Percentiles rank a stretch among this genome's conserved stretches.
Evolutionary conservation across 805 yeast genomes (phyloP).

Genomic region (Yamadazyma ubonensis): DNA sequence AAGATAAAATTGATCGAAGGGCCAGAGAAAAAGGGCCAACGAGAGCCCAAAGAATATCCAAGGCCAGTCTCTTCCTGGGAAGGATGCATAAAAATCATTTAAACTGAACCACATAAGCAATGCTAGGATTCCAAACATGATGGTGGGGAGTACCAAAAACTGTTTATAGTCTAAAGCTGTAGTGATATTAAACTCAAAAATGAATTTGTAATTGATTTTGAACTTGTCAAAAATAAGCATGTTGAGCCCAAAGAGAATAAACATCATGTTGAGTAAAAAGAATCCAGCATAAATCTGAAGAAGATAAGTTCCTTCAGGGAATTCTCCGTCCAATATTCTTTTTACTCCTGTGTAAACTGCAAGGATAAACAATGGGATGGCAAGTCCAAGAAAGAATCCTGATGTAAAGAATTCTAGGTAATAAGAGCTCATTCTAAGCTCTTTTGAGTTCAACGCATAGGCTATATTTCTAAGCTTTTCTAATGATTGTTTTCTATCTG

Average conservation of each 20-base stretch:
- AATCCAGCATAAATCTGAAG: conserved; percentile 95
- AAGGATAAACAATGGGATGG: conserved; percentile 64
- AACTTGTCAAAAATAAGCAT: conserved; percentile 69
- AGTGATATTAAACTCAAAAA: conserved; percentile 80
- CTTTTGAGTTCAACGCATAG: conserved; percentile 34
- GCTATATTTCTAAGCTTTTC: conserved; percentile 57
- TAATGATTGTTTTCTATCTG: conserved; percentile 63
- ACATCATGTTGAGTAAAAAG: conserved; percentile 59
- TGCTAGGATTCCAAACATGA: conserved; percentile 54
- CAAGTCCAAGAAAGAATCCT: conserved; percentile 69
- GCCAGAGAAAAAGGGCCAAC: conserved; percentile 53
- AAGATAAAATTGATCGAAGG: conserved; percentile 55
- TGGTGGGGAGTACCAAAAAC: conserved; percentile 61
- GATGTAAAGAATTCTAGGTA: conserved; percentile 54
- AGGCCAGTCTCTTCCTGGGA: conserved; percentile 76
- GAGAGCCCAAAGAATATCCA: conserved; percentile 65
- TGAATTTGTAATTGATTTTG: conserved; percentile 86
- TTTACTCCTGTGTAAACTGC: conserved; percentile 55
- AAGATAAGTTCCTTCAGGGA: conserved; percentile 58
- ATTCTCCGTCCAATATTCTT: conserved; percentile 32
- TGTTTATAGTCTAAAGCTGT: conserved; percentile 65
- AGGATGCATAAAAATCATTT: conserved; percentile 60
- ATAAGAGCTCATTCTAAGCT: conserved; percentile 25
- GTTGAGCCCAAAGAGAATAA: conserved; percentile 63
- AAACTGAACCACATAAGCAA: conserved; percentile 77